Percentiles rank a stretch among this genome's conserved stretches.
These are phyloP conservation scores for Cetraspora pellucida DNA, from an alignment of 192 early-diverging fungal genomes.

Conservation along the genomic window DNA sequence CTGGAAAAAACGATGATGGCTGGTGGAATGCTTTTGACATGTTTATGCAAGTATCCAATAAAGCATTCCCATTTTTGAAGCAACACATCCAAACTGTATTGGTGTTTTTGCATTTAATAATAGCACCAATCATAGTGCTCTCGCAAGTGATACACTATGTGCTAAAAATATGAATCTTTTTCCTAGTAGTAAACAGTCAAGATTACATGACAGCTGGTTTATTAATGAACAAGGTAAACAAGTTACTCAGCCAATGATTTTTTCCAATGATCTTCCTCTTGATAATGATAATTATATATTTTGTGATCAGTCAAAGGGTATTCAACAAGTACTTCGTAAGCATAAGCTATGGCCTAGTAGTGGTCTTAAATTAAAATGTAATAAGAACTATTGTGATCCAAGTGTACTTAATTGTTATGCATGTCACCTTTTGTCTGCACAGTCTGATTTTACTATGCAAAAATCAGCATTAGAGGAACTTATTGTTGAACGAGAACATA, in stretches of 20 bases:
- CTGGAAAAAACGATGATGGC: slow-evolving; percentile 11
- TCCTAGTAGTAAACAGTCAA: slow-evolving; percentile 24
- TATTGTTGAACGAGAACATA: slow-evolving; percentile 27
- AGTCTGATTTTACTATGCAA: slow-evolving; percentile 33
- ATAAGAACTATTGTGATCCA: slow-evolving; percentile 2
- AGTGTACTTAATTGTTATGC: slow-evolving; percentile 23
- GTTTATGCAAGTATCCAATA: slow-evolving; percentile 12
- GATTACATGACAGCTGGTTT: slow-evolving; percentile 6
- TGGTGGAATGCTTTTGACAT: slow-evolving; percentile 3
- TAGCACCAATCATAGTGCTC: slow-evolving; percentile 24
- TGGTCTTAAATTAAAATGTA: slow-evolving; percentile 6
- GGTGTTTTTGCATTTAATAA: slow-evolving; percentile 29
- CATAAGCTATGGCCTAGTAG: not conserved
- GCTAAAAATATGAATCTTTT: slow-evolving; percentile 31
- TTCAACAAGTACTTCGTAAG: slow-evolving; percentile 8
- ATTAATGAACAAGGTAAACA: not conserved
- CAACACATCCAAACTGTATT: slow-evolving; percentile 16
- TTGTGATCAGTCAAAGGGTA: not conserved
- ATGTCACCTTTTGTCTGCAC: slow-evolving; percentile 22
- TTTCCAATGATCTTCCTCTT: not conserved
- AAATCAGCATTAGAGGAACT: slow-evolving; percentile 24
- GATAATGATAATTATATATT: not conserved
- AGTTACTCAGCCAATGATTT: not conserved
- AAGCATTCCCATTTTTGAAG: slow-evolving; percentile 32
- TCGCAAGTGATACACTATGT: slow-evolving; percentile 9